Conservation (phyloP, 192 early-diverging fungal species). For the Backusella macrospora region DNA sequence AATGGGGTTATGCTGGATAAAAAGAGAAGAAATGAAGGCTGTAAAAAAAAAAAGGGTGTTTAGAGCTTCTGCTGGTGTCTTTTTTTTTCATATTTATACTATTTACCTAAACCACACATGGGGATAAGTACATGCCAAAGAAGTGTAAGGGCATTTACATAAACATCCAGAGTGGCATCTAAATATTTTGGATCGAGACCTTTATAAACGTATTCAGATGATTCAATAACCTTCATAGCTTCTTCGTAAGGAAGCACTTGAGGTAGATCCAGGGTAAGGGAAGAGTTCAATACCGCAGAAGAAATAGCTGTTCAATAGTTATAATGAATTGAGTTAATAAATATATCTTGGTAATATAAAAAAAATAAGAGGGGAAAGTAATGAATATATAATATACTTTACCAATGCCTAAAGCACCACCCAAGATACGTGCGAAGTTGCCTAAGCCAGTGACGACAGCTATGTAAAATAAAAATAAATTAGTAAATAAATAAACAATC, state of each 20-base stretch:
- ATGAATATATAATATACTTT: slow-evolving; percentile 5
- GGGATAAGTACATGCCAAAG: slow-evolving; percentile 34
- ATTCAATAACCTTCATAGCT: slow-evolving; percentile 18
- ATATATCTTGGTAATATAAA: too few relatives aligned
- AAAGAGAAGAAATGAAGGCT: background rate
- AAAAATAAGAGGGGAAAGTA: background rate
- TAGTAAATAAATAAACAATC: background rate
- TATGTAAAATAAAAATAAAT: slow-evolving; percentile 18
- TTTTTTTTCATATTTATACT: background rate
- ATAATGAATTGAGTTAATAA: background rate
- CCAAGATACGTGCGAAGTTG: slow-evolving; percentile 40
- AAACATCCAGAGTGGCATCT: slow-evolving; percentile 21
- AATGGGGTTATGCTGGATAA: background rate
- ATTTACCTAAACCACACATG: slow-evolving; percentile 25
- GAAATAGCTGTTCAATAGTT: slow-evolving; percentile 18
- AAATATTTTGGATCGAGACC: slow-evolving; percentile 27
- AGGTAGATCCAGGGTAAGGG: slow-evolving; percentile 27
- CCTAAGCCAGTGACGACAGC: slow-evolving; percentile 41
- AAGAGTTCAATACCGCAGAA: slow-evolving; percentile 36
- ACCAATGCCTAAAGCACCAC: slow-evolving; percentile 41
- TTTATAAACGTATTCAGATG: slow-evolving; percentile 24
- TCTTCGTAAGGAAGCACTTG: slow-evolving; percentile 14
- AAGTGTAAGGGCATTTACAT: slow-evolving; percentile 27
- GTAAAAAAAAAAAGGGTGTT: background rate
- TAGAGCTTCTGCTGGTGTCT: background rate